phyloP scores from a whole-genome alignment of 495 filamentous ascomycete genomes.

The Neurospora tetraspora region DNA sequence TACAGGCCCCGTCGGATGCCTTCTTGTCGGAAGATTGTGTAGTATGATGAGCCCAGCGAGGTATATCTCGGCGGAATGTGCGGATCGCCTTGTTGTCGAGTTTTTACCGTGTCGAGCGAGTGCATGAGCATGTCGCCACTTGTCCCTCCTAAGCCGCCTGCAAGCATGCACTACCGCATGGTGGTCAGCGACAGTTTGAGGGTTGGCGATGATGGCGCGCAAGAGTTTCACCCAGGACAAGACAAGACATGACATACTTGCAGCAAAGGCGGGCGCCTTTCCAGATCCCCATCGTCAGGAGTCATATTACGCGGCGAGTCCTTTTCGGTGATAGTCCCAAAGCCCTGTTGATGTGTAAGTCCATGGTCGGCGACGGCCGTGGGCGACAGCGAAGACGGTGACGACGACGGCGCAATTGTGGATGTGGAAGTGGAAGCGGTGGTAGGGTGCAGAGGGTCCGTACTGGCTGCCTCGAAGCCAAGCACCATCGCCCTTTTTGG shows the following conservation, averaged over 20 bases:
- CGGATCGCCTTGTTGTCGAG: constrained; percentile 94
- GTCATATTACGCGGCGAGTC: constrained; percentile 29
- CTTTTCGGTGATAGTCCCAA: constrained; percentile 12
- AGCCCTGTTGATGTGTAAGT: constrained; percentile 22
- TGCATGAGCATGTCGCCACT: constrained; percentile 98
- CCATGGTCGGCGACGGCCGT: constrained; percentile 26
- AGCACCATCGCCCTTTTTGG: constrained; percentile 19
- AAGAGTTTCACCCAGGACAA: not conserved
- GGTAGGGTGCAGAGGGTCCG: constrained; percentile 2
- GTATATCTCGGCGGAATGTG: constrained; percentile 85
- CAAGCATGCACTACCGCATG: constrained; percentile 71
- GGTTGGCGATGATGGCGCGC: not conserved
- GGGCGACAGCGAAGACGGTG: constrained; percentile 4
- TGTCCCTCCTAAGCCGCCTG: constrained; percentile 81
- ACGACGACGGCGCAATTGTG: constrained; percentile 7
- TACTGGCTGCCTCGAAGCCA: constrained; percentile 18
- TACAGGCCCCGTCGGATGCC: constrained; percentile 84
- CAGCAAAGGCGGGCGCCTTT: constrained; percentile 35
- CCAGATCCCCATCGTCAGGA: constrained; percentile 30
- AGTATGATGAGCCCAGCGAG: constrained; percentile 78
- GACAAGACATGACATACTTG: constrained; percentile 24
- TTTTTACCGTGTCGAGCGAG: constrained; percentile 97
- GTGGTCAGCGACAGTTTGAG: constrained; percentile 8
- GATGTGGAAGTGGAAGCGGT: constrained; percentile 1
- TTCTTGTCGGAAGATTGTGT: constrained; percentile 87